Evolutionary conservation across 2,329 filamentous ascomycete species (phyloP).

Genomic region (Tricladium varicosporioides): DNA sequence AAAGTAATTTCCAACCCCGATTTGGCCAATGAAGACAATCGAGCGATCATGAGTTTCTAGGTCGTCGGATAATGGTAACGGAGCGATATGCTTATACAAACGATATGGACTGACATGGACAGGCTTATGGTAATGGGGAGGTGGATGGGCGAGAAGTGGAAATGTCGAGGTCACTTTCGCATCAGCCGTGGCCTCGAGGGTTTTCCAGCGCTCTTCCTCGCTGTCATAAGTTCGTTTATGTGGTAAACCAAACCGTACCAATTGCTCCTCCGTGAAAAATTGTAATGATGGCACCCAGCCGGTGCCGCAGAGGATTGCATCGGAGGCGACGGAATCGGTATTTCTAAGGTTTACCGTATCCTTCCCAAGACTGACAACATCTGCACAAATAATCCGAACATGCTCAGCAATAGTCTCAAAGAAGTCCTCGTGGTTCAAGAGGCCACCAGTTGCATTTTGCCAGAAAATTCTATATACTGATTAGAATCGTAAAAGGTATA

Average conservation of each 20-base stretch:
- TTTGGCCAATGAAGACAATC: slow-evolving; percentile 7
- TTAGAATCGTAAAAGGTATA: neutral
- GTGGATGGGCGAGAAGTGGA: slow-evolving; percentile 7
- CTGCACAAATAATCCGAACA: neutral
- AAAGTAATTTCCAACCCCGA: slow-evolving; percentile 10
- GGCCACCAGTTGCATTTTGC: slow-evolving; percentile 10
- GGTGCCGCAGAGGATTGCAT: neutral
- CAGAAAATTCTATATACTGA: neutral
- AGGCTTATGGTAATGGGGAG: neutral
- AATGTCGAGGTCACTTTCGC: slow-evolving; percentile 2
- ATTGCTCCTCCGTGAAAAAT: neutral
- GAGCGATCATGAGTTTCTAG: slow-evolving; percentile 2
- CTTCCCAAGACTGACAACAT: neutral
- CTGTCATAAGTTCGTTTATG: neutral
- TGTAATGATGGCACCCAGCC: neutral
- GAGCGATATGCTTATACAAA: slow-evolving; percentile 12
- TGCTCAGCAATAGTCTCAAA: slow-evolving; percentile 2
- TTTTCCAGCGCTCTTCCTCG: neutral
- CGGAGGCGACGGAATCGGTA: neutral
- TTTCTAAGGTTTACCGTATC: neutral
- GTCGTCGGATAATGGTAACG: neutral
- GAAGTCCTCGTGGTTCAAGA: slow-evolving; percentile 11
- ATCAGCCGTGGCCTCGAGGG: neutral
- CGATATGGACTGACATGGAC: slow-evolving; percentile 5
- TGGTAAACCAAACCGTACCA: neutral